A percentile compares a stretch with the other conserved stretches of the same genome.
These are phyloP conservation scores for Dactylella cylindrospora DNA, from an alignment of 2,329 filamentous ascomycete genomes.

Conservation along the genomic window DNA sequence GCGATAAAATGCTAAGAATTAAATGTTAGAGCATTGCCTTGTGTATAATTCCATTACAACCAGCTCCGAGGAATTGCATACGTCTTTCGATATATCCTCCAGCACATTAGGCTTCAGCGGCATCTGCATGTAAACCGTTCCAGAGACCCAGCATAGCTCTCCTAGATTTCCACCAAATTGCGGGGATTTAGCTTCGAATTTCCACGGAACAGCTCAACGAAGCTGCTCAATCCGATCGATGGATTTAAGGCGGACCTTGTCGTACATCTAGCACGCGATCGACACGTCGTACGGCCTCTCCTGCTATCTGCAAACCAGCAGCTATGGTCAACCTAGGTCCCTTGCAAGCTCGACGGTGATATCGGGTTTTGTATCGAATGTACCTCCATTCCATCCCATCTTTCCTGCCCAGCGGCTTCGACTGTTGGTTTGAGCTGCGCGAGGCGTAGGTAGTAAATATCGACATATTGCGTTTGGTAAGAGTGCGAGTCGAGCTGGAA, in stretches of 20 bases:
- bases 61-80: constrained; percentile 55
- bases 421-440: constrained; percentile 82
- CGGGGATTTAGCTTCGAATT: too few species aligned
- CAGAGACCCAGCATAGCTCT: constrained; percentile 87
- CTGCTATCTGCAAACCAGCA: constrained; percentile 61
- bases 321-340: constrained; percentile 8
- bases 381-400: constrained; percentile 73
- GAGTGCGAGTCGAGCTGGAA: constrained; percentile 59
- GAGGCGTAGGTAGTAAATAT: constrained; percentile 94
- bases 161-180: constrained; percentile 11
- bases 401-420: constrained; percentile 69
- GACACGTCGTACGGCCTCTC: constrained; percentile 72
- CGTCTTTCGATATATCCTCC: constrained; percentile 91
- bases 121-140: constrained; percentile 98
- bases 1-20: constrained; percentile 75
- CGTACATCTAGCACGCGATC: constrained; percentile 92
- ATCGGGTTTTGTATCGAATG: constrained; percentile 18
- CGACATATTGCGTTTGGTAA: constrained; percentile 93
- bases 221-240: too few species aligned
- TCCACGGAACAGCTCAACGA: too few species aligned
- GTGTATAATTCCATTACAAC: too few species aligned
- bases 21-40: not conserved
- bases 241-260: constrained; percentile 59
- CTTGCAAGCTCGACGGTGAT: too few species aligned
- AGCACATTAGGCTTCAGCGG: constrained; percentile 91